phyloP scores from a whole-genome alignment of 2,329 filamentous ascomycete genomes.

The Scytalidium lignicola region DNA sequence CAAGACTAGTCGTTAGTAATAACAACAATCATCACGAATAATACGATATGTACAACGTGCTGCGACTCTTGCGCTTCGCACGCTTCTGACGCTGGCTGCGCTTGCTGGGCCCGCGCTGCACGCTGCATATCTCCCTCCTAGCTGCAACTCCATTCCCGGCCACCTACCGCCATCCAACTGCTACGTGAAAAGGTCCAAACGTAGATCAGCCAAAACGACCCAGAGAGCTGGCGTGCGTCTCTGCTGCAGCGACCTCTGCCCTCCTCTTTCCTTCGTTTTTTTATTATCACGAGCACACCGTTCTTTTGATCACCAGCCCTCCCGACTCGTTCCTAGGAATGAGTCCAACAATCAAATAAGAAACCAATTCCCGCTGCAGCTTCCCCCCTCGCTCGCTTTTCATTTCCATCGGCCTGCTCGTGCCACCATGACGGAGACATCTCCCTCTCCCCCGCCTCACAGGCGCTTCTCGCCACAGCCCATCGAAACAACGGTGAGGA shows the following conservation, averaged over 20 bases:
- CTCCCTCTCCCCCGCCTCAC: constrained; percentile 20
- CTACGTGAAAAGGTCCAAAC: background rate
- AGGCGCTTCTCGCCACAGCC: constrained; percentile 28
- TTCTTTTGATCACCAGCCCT: background rate
- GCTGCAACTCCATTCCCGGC: background rate
- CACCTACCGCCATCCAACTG: background rate
- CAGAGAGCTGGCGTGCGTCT: background rate
- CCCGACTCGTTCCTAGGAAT: background rate
- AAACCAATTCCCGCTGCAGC: background rate
- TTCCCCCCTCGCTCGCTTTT: background rate
- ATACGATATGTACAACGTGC: no score
- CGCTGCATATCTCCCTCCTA: background rate
- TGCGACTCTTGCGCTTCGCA: no score
- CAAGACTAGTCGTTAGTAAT: no score
- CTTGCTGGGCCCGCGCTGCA: background rate
- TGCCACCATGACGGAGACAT: constrained; percentile 19
- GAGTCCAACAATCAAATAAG: background rate
- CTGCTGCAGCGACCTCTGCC: background rate
- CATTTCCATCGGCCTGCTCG: background rate
- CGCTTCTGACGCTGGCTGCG: no score
- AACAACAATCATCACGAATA: no score
- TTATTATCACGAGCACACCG: background rate
- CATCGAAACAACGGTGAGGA: constrained; percentile 29
- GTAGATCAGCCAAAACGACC: background rate
- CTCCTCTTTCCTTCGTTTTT: background rate